Evolutionary conservation across 768 basidiomycete genomes (phyloP).

Genomic region (Leccinum rimulosum): DNA sequence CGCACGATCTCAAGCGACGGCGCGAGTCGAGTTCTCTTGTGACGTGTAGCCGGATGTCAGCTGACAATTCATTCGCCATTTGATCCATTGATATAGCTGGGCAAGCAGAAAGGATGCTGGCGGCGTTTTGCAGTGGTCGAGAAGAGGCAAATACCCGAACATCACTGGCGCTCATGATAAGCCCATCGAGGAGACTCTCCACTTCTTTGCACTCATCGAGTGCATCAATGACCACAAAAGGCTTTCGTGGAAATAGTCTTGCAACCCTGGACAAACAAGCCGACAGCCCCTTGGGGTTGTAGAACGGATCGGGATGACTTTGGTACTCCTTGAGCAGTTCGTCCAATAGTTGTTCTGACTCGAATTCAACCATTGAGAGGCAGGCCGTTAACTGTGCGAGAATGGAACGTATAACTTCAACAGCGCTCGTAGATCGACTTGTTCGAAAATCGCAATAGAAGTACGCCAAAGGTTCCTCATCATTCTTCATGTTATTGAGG

Average conservation of each 20-base stretch:
- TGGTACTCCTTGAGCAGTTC: constrained; percentile 5
- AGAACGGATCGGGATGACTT: background rate
- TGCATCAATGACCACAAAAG: constrained; percentile 18
- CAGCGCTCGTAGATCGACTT: constrained; percentile 3
- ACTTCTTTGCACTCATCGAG: constrained; percentile 21
- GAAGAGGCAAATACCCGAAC: constrained; percentile 8
- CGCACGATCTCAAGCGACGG: constrained; percentile 1
- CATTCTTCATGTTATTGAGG: background rate
- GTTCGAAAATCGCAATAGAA: constrained; percentile 27
- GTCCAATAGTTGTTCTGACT: background rate
- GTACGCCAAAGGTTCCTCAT: constrained; percentile 1
- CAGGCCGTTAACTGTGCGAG: constrained; percentile 13
- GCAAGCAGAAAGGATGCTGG: background rate
- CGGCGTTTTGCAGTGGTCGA: constrained; percentile 9
- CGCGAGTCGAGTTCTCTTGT: constrained; percentile 11
- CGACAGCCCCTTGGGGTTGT: constrained; percentile 4
- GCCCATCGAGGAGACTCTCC: constrained; percentile 10
- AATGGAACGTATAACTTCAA: constrained; percentile 19
- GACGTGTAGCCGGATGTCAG: constrained; percentile 12
- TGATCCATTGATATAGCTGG: constrained; percentile 13
- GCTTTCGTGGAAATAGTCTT: background rate
- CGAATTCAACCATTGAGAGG: background rate
- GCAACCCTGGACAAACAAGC: background rate
- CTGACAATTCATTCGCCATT: background rate
- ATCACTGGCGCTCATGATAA: background rate